Conservation (phyloP, 108 stramenopile genomes). For the Discostella stelligeroides region DNA sequence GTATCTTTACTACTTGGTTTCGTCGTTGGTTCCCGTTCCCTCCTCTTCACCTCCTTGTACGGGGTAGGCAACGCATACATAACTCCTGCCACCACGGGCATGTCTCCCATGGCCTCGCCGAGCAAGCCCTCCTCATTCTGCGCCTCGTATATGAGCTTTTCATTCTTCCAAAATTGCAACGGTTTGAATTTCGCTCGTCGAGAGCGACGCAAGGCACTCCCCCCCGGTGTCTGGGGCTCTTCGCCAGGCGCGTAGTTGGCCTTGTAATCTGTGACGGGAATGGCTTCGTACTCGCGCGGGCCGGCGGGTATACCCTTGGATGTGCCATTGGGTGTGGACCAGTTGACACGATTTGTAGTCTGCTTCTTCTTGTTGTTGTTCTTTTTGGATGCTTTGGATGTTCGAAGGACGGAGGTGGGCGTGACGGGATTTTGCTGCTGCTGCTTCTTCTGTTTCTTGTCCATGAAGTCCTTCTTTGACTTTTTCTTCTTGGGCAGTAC, state of each 20-base stretch:
- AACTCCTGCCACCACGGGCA: slow-evolving; percentile 76
- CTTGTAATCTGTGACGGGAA: slow-evolving; percentile 68
- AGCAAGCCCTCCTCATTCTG: slow-evolving; percentile 55
- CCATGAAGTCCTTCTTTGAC: slow-evolving; percentile 38
- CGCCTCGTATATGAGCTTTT: slow-evolving; percentile 76
- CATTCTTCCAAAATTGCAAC: slow-evolving; percentile 90
- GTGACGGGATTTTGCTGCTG: slow-evolving; percentile 23
- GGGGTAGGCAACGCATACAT: slow-evolving; percentile 76
- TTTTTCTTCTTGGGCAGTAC: slow-evolving; percentile 27
- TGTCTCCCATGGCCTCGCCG: slow-evolving; percentile 70
- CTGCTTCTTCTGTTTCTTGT: slow-evolving; percentile 13
- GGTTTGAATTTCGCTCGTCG: slow-evolving; percentile 60
- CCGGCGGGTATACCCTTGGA: slow-evolving; percentile 56
- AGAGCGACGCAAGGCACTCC: slow-evolving; percentile 54
- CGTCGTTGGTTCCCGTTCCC: slow-evolving; percentile 15
- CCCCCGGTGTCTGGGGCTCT: too few species aligned
- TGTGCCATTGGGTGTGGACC: slow-evolving; percentile 49
- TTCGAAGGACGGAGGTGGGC: slow-evolving; percentile 45
- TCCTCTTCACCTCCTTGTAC: slow-evolving; percentile 62
- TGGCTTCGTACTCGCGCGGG: slow-evolving; percentile 60
- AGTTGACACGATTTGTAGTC: slow-evolving; percentile 34
- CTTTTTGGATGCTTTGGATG: slow-evolving; percentile 13
- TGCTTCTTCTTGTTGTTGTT: slow-evolving; percentile 30
- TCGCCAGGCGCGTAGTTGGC: too few species aligned
- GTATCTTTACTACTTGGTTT: too few species aligned